Evolutionary conservation across 805 yeast genomes (phyloP).

Genomic region (Candida schatavii): DNA sequence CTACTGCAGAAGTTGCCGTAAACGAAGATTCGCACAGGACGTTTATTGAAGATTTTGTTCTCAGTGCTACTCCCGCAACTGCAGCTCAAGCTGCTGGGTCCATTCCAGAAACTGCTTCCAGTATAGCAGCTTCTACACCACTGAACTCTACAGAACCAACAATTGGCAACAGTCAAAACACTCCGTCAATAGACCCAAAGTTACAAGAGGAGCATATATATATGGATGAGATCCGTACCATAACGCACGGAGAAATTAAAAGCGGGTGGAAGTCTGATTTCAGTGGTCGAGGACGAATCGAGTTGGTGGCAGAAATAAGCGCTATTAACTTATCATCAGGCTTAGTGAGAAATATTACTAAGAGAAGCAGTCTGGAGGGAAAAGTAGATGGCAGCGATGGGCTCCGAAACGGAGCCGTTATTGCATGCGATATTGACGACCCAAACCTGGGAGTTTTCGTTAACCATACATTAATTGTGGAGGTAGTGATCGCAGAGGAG

Average conservation of each 20-base stretch:
- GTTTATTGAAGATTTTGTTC: slow-evolving; percentile 25
- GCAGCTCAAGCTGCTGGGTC: background rate
- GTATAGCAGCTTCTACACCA: slow-evolving; percentile 16
- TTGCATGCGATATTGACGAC: slow-evolving; percentile 80
- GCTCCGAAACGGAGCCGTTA: slow-evolving; percentile 44
- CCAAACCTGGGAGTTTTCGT: slow-evolving; percentile 76
- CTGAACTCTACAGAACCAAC: slow-evolving; percentile 25
- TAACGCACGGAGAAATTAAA: slow-evolving; percentile 78
- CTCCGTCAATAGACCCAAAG: slow-evolving; percentile 2
- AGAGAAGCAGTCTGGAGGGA: slow-evolving; percentile 39
- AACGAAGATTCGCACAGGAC: slow-evolving; percentile 23
- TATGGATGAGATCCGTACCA: slow-evolving; percentile 69
- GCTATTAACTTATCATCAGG: slow-evolving; percentile 60
- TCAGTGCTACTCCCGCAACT: slow-evolving; percentile 4
- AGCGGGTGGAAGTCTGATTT: slow-evolving; percentile 96
- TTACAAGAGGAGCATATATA: slow-evolving; percentile 34
- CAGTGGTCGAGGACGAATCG: slow-evolving; percentile 72
- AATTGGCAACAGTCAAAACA: slow-evolving; percentile 11
- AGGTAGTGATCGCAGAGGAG: slow-evolving; percentile 94
- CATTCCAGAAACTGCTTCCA: slow-evolving; percentile 1
- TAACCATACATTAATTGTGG: slow-evolving; percentile 74
- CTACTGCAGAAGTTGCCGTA: slow-evolving; percentile 10
- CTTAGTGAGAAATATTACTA: slow-evolving; percentile 41
- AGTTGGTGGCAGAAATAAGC: slow-evolving; percentile 68
- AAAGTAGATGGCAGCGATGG: slow-evolving; percentile 20